Evolutionary conservation across 192 early-diverging fungal species (phyloP), one percentile per base, ranked within the genome.

Genomic region (Podila clonocystis): DNA sequence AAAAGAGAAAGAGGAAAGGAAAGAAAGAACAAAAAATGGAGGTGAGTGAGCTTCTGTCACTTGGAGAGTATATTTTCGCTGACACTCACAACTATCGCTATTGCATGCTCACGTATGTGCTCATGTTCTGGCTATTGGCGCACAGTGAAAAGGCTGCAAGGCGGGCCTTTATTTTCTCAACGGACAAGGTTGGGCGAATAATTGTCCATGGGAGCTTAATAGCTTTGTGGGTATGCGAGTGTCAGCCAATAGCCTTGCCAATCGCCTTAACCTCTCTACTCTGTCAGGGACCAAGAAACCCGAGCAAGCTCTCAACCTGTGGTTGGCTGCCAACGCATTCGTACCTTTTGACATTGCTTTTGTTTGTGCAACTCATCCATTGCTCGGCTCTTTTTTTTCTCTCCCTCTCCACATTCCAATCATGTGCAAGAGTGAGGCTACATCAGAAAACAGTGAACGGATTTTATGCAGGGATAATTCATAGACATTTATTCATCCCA

Each of bases 251-350:
- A 17, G 34, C 36, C 17, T 2, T 30, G 15, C 22, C 59, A 30
- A 30, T 63, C 26, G 34, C 36, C 17, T 2, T 30, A 19, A n/a
- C 19, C n/a, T 29, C 9, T 45, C 11, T 22, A 5, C 9, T 45
- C 11, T 22, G 13, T 26, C 61, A 6, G 31, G 9, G 31, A 22
- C 33, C 29, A 22, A 9, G 22, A 20, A 49, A 30, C 15, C 41
- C 1, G 8, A 12, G 15, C 13, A 45, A 45, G 41, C 41, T 58
- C 28, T 60, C 28, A 19, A 30, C 74, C 74, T 70, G 67, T 76
- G 62, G 34, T 38, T 65, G 62, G 24, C 6, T 76, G 74, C 74
- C 74, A 76, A 61, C 74, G 63, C 74, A 76, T 76, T 20, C 7
- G 11, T 22, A 28, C 29, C 26, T 24, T 29, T 30, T 30, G 17